Base-by-base conservation (phyloP, 768 basidiomycete species). In the Dentipellis fragilis region DNA sequence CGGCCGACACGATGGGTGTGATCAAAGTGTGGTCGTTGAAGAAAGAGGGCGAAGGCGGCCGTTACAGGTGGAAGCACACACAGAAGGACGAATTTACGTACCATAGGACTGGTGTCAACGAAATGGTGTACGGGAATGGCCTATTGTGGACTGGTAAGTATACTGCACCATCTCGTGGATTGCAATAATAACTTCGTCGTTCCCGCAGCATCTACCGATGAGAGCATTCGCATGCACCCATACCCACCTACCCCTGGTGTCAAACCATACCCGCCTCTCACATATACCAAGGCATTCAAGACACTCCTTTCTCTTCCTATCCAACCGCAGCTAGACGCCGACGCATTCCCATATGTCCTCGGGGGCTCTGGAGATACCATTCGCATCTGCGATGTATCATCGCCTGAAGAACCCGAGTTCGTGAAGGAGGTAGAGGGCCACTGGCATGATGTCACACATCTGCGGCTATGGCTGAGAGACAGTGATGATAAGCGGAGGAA, bases 1-100 rank as follows among this genome's bases (percentile, higher is more conserved):
- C 92, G 0, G 91, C 81, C 7, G 95, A 98, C 68, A 94, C 90
- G 3, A 89, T 98, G 85, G 96, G 95, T 2, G 67, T 87, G 9
- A 83, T 97, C 66, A 89, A 85, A 57, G 69, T 83, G 29, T 99
- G 94, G 94, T 71, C 78, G 22, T 64, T 95, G 51, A 69, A 69
- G 48, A 69, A 65, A 53, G 78, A 79, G 60, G 72, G 74, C 4
- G 59, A 75, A 1, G 71, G 64, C 17, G 58, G 62, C 1, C 63
- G 68, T 10, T 69, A 76, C 1, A 72, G 80, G 46, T 84, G 85
- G 83, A 69, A 69, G 47, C 69, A 72, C 61, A 72, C 71, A 4
- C 64, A 80, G 53, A 73, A 72, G 62, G 73, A 75, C 34, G 87
- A 91, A 57, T 66, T 87, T 37, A 69, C 69, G 46, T 73, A 85